Evolutionary conservation across 257 asterid genomes (phyloP).

Genomic region (Leptodermis oblonga): DNA sequence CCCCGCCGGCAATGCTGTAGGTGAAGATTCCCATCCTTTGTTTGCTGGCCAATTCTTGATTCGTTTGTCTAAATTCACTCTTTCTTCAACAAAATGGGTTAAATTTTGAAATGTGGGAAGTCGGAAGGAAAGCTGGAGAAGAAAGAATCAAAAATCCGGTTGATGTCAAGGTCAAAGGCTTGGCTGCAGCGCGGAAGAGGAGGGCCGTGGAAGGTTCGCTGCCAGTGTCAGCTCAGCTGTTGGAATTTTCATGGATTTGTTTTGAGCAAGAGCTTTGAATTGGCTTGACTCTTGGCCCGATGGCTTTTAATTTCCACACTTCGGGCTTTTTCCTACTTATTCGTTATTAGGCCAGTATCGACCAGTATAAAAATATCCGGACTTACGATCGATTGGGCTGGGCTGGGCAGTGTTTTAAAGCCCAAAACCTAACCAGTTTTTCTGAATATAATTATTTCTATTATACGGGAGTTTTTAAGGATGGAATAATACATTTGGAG

Average conservation of each 20-base stretch:
- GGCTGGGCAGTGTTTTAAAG: no score
- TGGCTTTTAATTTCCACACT: neutral
- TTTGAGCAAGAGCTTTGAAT: neutral
- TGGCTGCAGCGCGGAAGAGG: neutral
- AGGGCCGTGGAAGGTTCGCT: neutral
- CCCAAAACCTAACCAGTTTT: no score
- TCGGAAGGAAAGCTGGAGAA: neutral
- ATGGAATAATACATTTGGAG: no score
- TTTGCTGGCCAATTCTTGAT: conserved; percentile 10
- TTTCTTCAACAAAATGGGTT: neutral
- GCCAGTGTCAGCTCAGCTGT: neutral
- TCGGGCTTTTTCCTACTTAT: neutral
- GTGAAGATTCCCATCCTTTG: conserved; percentile 59
- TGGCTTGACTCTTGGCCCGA: neutral
- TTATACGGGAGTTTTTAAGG: no score
- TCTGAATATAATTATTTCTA: no score
- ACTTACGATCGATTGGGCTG: no score
- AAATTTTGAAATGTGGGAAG: neutral
- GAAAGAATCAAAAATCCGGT: neutral
- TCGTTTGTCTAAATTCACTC: neutral
- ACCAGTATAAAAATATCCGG: no score
- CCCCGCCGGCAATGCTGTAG: conserved; percentile 71
- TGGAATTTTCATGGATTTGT: no score
- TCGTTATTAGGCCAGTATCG: neutral
- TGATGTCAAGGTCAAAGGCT: conserved; percentile 1